A percentile compares a stretch with the other conserved stretches of the same genome.
Evolutionary conservation across 1,139 yeast species (phyloP).

Genomic region (Pichia norvegensis): DNA sequence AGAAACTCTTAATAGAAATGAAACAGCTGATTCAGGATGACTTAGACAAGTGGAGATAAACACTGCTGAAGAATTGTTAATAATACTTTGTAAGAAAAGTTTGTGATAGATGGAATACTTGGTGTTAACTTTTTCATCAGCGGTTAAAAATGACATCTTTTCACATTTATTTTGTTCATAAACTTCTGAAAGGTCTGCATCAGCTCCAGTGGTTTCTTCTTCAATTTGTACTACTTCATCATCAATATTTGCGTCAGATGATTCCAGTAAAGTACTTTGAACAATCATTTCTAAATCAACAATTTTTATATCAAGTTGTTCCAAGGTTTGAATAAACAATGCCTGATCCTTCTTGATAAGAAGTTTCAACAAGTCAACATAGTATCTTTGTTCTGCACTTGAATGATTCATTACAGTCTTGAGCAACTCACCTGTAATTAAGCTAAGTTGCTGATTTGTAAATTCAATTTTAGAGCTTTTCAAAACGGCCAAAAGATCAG

Average conservation of each 20-base stretch:
- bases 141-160: conserved; percentile 34
- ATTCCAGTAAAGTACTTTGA: conserved; percentile 43
- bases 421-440: conserved; percentile 26
- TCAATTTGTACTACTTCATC: conserved; percentile 27
- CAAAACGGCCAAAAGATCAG: conserved; percentile 8
- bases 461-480: conserved; percentile 13
- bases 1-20: conserved; percentile 53
- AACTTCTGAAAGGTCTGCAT: conserved; percentile 14
- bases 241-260: conserved; percentile 25
- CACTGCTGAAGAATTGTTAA: conserved; percentile 24
- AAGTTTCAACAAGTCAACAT: conserved; percentile 39
- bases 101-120: conserved; percentile 39
- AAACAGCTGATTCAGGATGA: conserved; percentile 26
- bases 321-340: conserved; percentile 37
- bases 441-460: conserved; percentile 25
- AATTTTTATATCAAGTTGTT: conserved; percentile 34
- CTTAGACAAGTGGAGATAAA: conserved; percentile 31
- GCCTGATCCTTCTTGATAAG: conserved; percentile 35
- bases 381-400: conserved; percentile 28
- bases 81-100: conserved; percentile 36
- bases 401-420: conserved; percentile 20
- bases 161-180: conserved; percentile 25
- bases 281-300: conserved; percentile 61
- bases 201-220: conserved; percentile 13
- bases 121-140: conserved; percentile 27